Percentiles rank a stretch among this genome's conserved stretches.
Evolutionary conservation across 345 rosid genomes (phyloP).

Genomic region (Dipteronia sinensis): DNA sequence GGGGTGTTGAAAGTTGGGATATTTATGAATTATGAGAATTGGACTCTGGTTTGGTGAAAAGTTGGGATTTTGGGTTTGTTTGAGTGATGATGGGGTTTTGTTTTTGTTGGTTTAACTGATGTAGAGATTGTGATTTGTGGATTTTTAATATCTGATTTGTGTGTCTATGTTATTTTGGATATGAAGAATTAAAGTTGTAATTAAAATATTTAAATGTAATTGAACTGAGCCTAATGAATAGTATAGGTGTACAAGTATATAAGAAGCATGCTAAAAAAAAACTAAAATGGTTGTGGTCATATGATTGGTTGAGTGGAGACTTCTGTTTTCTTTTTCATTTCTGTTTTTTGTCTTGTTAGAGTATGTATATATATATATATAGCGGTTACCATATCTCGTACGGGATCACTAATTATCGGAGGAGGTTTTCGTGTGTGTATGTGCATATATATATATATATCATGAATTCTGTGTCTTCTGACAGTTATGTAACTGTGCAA

Average conservation of each 20-base stretch:
- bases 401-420: too few relatives aligned
- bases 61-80: background rate
- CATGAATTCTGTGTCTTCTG: background rate
- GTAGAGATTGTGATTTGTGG: background rate
- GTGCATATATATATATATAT: background rate
- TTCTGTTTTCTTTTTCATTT: background rate
- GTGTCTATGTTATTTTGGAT: background rate
- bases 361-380: background rate
- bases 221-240: background rate
- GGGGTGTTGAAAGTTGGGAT: background rate
- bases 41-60: background rate
- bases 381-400: too few relatives aligned
- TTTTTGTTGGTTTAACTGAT: background rate
- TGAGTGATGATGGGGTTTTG: conserved; percentile 10
- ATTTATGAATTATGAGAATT: background rate
- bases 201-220: background rate
- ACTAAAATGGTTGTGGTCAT: conserved; percentile 1
- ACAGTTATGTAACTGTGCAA: background rate
- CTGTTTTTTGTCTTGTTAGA: background rate
- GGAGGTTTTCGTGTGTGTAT: background rate
- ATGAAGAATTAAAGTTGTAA: background rate
- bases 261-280: background rate
- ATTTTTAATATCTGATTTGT: background rate
- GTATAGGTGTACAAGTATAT: background rate
- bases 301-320: background rate